Percentiles rank a stretch among this genome's conserved stretches.
Conservation (phyloP, 345 rosid genomes). For the Bruguiera gymnorhiza region DNA sequence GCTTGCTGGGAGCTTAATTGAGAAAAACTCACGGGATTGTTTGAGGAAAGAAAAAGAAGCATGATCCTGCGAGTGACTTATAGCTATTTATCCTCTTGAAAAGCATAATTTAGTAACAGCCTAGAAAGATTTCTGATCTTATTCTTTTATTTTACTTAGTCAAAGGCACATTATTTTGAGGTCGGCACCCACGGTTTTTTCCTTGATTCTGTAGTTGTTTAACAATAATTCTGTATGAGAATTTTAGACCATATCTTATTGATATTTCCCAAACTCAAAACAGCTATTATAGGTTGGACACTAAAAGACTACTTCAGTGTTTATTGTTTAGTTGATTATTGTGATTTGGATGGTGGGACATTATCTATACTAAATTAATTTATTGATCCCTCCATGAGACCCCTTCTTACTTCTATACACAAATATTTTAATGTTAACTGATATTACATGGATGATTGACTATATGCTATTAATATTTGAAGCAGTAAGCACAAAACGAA, state of each 20-base stretch:
- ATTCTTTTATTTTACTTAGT: neutral
- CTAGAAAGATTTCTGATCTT: neutral
- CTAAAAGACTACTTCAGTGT: too few species aligned
- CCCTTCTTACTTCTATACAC: too few species aligned
- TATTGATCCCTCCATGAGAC: too few species aligned
- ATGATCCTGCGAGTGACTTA: neutral
- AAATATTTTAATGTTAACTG: too few species aligned
- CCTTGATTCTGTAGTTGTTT: neutral
- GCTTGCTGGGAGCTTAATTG: too few species aligned
- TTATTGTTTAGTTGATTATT: too few species aligned
- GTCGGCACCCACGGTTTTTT: neutral
- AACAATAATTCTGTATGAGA: neutral
- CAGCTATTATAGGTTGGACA: conserved; percentile 2
- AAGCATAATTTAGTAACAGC: neutral
- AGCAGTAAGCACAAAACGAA: conserved; percentile 13
- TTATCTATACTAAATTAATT: too few species aligned
- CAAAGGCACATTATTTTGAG: neutral
- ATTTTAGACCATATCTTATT: neutral
- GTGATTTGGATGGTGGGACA: too few species aligned
- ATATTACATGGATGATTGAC: too few species aligned
- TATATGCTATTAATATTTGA: too few species aligned
- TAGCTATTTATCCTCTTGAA: neutral
- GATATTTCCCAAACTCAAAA: conserved; percentile 6
- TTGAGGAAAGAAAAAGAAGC: neutral
- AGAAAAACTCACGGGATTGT: too few species aligned